phyloP scores from a whole-genome alignment of 371 early-diverging fungal species.

The Saksenaea vasiformis region DNA sequence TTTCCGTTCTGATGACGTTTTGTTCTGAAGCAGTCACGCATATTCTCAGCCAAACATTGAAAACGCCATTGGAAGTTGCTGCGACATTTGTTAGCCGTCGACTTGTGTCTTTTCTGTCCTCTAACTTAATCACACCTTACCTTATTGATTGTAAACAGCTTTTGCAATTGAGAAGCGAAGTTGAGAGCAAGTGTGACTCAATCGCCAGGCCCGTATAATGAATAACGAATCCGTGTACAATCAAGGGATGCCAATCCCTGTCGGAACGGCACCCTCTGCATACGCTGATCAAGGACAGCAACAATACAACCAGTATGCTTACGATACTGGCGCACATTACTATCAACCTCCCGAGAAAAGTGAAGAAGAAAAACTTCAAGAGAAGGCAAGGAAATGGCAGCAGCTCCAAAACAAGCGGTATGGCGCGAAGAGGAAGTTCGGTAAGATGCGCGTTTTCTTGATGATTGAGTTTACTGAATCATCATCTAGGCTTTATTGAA shows the following conservation, averaged over 20 bases:
- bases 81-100: not conserved
- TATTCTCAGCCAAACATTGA: not conserved
- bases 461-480: not conserved
- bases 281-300: slow-evolving; percentile 34
- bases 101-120: not conserved
- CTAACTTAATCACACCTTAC: not conserved
- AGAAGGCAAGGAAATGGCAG: slow-evolving; percentile 89
- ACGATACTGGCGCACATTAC: slow-evolving; percentile 27
- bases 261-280: slow-evolving; percentile 32
- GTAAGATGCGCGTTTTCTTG: slow-evolving; percentile 49
- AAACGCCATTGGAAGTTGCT: not conserved
- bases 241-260: slow-evolving; percentile 30
- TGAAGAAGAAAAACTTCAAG: slow-evolving; percentile 64
- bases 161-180: not conserved
- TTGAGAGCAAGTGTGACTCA: slow-evolving; percentile 1
- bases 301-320: slow-evolving; percentile 36
- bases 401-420: slow-evolving; percentile 90
- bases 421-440: slow-evolving; percentile 92
- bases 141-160: not conserved
- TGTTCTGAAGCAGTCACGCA: too few species aligned
- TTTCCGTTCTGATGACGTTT: too few species aligned
- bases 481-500: slow-evolving; percentile 58
- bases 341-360: slow-evolving; percentile 30
- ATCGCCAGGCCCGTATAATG: not conserved
- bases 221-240: slow-evolving; percentile 8